Base-by-base conservation (phyloP, 2,329 filamentous ascomycete genomes). In the Lachnellula subtilissima region DNA sequence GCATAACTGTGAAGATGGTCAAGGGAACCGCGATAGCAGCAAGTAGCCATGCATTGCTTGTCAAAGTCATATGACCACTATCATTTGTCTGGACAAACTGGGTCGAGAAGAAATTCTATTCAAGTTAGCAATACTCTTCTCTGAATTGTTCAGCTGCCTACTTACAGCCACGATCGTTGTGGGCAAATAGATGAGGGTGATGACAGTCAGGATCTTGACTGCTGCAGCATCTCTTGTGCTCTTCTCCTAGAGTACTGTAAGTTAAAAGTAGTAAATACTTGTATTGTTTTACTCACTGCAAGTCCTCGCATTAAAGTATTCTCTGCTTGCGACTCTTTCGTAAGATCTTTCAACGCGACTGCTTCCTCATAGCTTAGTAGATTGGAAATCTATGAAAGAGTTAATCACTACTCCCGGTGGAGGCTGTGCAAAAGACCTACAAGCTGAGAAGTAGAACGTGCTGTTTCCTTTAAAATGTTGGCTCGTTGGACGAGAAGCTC, bases 151-250 rank as follows among this genome's bases (percentile, higher is more conserved):
- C 4, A 22, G n/a, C n/a, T 17, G 42, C 4, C 42, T 45, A 56
- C 55, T 55, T 35, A 63, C 62, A 1, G 64, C 62, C 37, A 66
- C 62, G 35, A 66, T 61, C 9, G 64, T 64, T 6, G 52, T 55
- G 1, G 64, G 64, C 3, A 66, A 50, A 48, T 65, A 66, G 14
- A 66, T 54, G 4, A 66, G 47, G 2, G 62, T 65, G 11, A 66
- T 65, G 6, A 66, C 53, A 2, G 64, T 66, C 4, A 66, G 39
- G 22, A 65, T 65, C 23, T 66, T 66, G n/a, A 66, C 60, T 2
- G 61, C 62, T 9, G 64, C 62, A 9, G 64, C 61, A 51, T 66
- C 62, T 51, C 61, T 58, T 1, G 59, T 61, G 23, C 59, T 64
- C 59, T 52, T 51, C 43, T 61, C 55, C 64, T 65, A 28, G 19